Conservation (phyloP, 805 yeast genomes). For the Candida loeiensis region DNA sequence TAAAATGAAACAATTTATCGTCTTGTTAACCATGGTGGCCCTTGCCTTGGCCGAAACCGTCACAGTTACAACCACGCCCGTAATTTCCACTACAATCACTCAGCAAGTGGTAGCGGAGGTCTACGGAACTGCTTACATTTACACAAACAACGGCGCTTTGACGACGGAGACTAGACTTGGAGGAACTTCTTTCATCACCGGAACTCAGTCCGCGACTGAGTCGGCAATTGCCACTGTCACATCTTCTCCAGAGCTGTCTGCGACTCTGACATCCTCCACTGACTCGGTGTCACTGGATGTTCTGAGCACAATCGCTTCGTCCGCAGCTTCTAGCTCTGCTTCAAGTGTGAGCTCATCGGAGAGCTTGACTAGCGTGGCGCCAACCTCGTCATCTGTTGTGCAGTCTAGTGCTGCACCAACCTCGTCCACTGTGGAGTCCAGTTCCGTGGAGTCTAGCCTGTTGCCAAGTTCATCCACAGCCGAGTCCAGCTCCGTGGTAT, state of each 20-base stretch:
- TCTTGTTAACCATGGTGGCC: slow-evolving; percentile 10
- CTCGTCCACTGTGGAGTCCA: no score
- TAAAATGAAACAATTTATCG: slow-evolving; percentile 5
- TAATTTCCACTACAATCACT: slow-evolving; percentile 30
- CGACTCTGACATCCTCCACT: slow-evolving; percentile 3
- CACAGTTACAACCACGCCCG: slow-evolving; percentile 26
- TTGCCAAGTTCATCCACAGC: no score
- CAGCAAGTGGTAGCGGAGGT: slow-evolving; percentile 23
- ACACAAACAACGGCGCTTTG: slow-evolving; percentile 26
- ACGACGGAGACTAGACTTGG: slow-evolving; percentile 27
- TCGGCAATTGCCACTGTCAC: slow-evolving; percentile 7
- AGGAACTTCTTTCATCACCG: slow-evolving; percentile 11
- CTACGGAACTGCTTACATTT: slow-evolving; percentile 28
- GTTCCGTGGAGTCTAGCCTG: no score
- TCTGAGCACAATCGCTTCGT: not conserved
- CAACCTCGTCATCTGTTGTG: no score
- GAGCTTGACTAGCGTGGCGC: no score
- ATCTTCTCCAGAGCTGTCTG: slow-evolving; percentile 1
- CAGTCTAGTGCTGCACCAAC: no score
- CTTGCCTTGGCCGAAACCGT: slow-evolving; percentile 12
- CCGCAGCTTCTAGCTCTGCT: not conserved
- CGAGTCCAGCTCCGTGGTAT: no score
- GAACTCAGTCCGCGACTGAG: slow-evolving; percentile 8
- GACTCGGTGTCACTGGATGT: not conserved
- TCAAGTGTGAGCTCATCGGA: no score